Evolutionary conservation across 2,329 filamentous ascomycete species (phyloP).

Genomic region (Fusarium equiseti): DNA sequence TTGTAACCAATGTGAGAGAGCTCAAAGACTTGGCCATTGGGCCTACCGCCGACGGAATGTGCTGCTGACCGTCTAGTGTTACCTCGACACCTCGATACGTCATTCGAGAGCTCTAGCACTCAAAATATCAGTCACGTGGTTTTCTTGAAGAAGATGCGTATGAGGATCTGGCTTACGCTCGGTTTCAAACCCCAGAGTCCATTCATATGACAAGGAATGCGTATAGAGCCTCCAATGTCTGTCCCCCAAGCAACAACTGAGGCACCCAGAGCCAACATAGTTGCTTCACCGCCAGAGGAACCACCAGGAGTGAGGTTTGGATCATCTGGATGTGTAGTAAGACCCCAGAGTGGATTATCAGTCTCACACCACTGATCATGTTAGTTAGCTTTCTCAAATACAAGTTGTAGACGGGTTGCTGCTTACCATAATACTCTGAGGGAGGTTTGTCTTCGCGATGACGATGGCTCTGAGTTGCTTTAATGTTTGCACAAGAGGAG

Average conservation of each 20-base stretch:
- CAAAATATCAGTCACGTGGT: background rate
- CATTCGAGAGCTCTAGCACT: background rate
- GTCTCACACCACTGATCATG: background rate
- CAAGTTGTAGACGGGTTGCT: too few species aligned
- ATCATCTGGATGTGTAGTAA: background rate
- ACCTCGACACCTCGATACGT: background rate
- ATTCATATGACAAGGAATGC: background rate
- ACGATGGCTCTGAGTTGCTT: background rate
- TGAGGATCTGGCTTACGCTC: background rate
- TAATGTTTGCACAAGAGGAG: background rate
- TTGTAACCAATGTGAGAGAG: background rate
- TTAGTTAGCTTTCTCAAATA: too few species aligned
- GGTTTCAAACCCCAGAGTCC: constrained; percentile 7
- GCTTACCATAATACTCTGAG: constrained; percentile 1
- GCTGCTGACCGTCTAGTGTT: background rate
- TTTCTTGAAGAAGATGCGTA: background rate
- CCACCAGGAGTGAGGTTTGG: background rate
- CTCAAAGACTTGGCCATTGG: background rate
- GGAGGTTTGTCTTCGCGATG: background rate
- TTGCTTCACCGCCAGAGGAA: background rate
- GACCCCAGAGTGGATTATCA: background rate
- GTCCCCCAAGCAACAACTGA: background rate
- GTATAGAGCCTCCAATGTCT: background rate
- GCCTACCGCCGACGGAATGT: background rate
- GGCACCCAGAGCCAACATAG: background rate